Base-by-base conservation (phyloP, 305 asterid genomes). In the Fraxinus platypoda region DNA sequence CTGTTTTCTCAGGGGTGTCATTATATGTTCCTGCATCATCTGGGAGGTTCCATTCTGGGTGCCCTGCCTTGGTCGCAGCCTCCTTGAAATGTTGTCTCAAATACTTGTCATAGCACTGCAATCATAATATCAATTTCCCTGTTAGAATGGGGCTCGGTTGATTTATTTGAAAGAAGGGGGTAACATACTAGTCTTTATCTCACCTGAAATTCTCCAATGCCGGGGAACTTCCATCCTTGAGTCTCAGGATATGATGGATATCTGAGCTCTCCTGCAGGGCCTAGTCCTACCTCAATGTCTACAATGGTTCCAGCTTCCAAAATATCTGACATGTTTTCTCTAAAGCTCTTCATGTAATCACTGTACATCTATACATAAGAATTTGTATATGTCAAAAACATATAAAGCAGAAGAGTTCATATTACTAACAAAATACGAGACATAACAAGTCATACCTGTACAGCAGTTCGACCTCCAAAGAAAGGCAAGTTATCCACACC, bases 191-290 rank as follows among this genome's bases (percentile, higher is more conserved):
- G 54, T 9, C 15, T 8, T 1, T 41, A 41, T 78, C 80, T 77
- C 8, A 94, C 98, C 89, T 92, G 98, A 77, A 95, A 94, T 85
- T 94, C 97, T 82, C 97, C 98, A 9, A 92, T 90, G 21, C 97
- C 96, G 0, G 97, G 98, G 83, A 87, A 94, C 41, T 38, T 26
- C 98, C 97, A 93, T 76, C 98, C 98, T 46, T 89, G 96, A 71
- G 90, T 83, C 87, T 90, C 87, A 21, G 92, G 91, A 78, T 93
- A 93, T 1, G 98, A 92, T 0, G 98, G 95, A 76, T 93, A 93
- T 49, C 97, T 85, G 62, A 95, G 95, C 81, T 94, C 98, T 23
- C 98, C 98, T 0, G 95, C 94, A 19, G 97, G 98, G 66, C 98
- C 98, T 34, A 93, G 86, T 72, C 98, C 97, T 8, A 93, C 91